Evolutionary conservation across 768 basidiomycete genomes (phyloP).

Genomic region (Rhizopogon vinicolor): DNA sequence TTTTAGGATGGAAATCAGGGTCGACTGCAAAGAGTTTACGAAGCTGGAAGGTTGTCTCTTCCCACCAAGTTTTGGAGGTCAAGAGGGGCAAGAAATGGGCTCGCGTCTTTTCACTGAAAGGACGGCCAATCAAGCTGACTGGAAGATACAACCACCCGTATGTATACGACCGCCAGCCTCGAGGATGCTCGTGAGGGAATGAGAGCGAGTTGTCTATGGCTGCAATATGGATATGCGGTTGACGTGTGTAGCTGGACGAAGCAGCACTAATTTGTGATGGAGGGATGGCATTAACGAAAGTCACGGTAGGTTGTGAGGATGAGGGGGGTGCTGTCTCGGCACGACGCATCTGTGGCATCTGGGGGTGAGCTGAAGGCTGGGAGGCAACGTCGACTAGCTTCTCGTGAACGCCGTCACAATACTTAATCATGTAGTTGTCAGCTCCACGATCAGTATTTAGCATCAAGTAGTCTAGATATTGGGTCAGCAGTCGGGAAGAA

Average conservation of each 20-base stretch:
- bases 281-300: conserved; percentile 35
- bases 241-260: conserved; percentile 45
- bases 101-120: conserved; percentile 80
- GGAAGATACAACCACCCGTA: conserved; percentile 89
- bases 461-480: conserved; percentile 74
- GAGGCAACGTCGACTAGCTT: conserved; percentile 81
- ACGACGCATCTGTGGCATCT: conserved; percentile 69
- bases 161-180: conserved; percentile 75
- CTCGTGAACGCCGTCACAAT: conserved; percentile 77
- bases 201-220: conserved; percentile 93
- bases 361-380: conserved; percentile 56
- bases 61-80: conserved; percentile 87
- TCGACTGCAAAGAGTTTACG: conserved; percentile 76
- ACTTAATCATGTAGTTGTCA: conserved; percentile 93
- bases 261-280: conserved; percentile 27
- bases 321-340: conserved; percentile 31
- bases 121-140: conserved; percentile 78
- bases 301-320: conserved; percentile 34
- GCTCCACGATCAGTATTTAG: conserved; percentile 85
- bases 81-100: conserved; percentile 78
- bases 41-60: conserved; percentile 76
- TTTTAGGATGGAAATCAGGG: conserved; percentile 85
- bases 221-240: conserved; percentile 85
- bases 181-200: conserved; percentile 88
- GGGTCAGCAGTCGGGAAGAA: conserved; percentile 3